phyloP scores from a whole-genome alignment of 73 alveolate species.

The Chromera velia region DNA sequence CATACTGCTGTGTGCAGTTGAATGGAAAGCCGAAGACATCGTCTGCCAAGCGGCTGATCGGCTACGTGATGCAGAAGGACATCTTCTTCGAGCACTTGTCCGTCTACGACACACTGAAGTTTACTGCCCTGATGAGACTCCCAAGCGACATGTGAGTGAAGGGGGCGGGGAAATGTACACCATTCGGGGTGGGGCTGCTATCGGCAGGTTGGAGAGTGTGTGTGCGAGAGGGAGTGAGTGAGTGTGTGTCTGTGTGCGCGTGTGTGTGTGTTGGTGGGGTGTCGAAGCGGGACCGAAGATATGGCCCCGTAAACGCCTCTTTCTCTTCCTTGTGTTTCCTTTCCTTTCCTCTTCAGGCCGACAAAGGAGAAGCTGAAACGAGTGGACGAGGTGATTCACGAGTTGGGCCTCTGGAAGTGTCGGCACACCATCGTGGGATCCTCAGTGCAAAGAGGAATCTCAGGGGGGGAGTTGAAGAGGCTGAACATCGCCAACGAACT shows the following conservation, averaged over 20 bases:
- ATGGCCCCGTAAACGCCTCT: no score
- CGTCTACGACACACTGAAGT: background rate
- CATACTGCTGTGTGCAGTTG: background rate
- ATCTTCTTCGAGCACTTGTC: background rate
- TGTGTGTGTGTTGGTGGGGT: no score
- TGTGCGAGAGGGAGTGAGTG: no score
- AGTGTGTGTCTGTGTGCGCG: no score
- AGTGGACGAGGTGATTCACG: background rate
- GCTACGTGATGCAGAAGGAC: background rate
- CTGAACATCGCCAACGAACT: constrained; percentile 33
- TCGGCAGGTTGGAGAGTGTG: no score
- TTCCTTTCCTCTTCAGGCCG: no score
- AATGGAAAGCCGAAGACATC: background rate
- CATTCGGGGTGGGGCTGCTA: no score
- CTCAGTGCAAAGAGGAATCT: constrained; percentile 6
- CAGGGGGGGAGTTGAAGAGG: constrained; percentile 51
- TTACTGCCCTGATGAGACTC: background rate
- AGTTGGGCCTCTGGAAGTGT: background rate
- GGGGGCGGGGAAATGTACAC: no score
- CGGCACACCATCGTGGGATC: background rate
- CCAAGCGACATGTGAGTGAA: background rate
- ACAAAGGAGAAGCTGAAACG: background rate
- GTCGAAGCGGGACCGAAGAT: no score
- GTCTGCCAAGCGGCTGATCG: background rate
- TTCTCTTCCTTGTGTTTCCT: no score